Percentiles rank a stretch among this genome's conserved stretches.
Conservation (phyloP, 257 asterid genomes). For the Solanum dulcamara region DNA sequence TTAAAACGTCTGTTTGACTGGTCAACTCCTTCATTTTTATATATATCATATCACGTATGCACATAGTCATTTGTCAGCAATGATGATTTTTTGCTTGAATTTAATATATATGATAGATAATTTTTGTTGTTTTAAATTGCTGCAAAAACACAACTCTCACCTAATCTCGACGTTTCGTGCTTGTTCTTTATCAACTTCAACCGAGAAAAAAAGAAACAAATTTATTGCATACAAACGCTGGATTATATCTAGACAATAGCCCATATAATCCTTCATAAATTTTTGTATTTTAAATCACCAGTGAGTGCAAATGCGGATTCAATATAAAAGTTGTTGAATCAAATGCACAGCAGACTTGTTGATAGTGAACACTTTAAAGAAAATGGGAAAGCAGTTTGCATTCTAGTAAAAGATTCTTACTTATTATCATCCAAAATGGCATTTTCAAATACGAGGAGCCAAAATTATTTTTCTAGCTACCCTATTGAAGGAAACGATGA, state of each 20-base stretch:
- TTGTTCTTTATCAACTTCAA: neutral
- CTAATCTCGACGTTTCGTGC: neutral
- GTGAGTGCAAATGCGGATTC: too few species aligned
- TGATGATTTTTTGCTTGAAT: neutral
- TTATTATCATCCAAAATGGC: neutral
- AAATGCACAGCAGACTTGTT: too few species aligned
- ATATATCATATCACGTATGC: slow-evolving; percentile 5
- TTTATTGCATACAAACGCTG: too few species aligned
- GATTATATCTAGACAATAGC: too few species aligned
- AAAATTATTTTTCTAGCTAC: neutral
- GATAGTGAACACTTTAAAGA: too few species aligned
- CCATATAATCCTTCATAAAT: too few species aligned
- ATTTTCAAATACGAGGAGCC: neutral
- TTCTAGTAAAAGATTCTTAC: neutral
- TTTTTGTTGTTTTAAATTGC: neutral
- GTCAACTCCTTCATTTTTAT: slow-evolving; percentile 34
- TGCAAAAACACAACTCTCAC: neutral
- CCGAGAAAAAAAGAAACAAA: neutral
- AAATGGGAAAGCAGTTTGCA: neutral
- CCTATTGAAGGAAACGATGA: neutral
- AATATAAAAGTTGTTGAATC: too few species aligned
- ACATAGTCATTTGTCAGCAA: slow-evolving; percentile 7
- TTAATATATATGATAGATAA: neutral
- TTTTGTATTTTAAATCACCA: too few species aligned
- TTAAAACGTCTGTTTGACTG: slow-evolving; percentile 44